A percentile compares a stretch with the other conserved stretches of the same genome.
Conservation (phyloP, 352 stramenopile genomes). For the Phytopythium boreale region DNA sequence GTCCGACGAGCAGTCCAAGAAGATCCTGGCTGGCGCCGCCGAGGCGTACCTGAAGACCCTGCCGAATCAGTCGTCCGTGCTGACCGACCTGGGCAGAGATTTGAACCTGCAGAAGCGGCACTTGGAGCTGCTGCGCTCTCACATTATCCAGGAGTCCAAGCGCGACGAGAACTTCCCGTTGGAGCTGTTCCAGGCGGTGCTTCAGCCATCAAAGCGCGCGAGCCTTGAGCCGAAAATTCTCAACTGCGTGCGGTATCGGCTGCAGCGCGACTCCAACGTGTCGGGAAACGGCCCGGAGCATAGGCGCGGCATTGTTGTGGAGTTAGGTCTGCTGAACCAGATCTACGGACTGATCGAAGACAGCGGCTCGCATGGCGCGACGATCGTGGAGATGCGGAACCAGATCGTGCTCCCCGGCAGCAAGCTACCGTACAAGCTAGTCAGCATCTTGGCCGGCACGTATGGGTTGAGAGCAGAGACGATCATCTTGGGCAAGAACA, state of each 20-base stretch:
- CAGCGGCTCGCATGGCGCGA: constrained; percentile 53
- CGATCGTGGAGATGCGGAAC: constrained; percentile 74
- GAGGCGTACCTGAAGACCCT: constrained; percentile 61
- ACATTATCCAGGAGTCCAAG: constrained; percentile 73
- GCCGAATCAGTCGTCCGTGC: constrained; percentile 55
- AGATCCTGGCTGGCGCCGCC: constrained; percentile 47
- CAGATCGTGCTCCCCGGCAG: constrained; percentile 65
- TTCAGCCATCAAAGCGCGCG: constrained; percentile 50
- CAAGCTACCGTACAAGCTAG: constrained; percentile 77
- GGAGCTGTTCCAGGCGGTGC: constrained; percentile 73
- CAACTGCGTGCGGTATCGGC: constrained; percentile 76
- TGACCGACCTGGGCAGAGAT: constrained; percentile 69
- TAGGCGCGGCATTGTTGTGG: constrained; percentile 49
- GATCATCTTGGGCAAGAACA: constrained; percentile 81
- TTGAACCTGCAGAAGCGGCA: constrained; percentile 68
- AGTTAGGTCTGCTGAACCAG: constrained; percentile 61
- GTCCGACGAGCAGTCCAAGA: constrained; percentile 78
- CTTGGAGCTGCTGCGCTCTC: constrained; percentile 52
- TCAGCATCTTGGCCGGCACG: constrained; percentile 58
- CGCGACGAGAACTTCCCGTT: constrained; percentile 52
- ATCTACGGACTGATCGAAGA: constrained; percentile 76
- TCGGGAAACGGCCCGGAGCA: constrained; percentile 5
- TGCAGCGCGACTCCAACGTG: constrained; percentile 9
- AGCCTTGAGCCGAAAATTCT: constrained; percentile 71
- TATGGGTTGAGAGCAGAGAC: constrained; percentile 73